phyloP scores from a whole-genome alignment of 768 basidiomycete species.

The Naganishia friedmannii region DNA sequence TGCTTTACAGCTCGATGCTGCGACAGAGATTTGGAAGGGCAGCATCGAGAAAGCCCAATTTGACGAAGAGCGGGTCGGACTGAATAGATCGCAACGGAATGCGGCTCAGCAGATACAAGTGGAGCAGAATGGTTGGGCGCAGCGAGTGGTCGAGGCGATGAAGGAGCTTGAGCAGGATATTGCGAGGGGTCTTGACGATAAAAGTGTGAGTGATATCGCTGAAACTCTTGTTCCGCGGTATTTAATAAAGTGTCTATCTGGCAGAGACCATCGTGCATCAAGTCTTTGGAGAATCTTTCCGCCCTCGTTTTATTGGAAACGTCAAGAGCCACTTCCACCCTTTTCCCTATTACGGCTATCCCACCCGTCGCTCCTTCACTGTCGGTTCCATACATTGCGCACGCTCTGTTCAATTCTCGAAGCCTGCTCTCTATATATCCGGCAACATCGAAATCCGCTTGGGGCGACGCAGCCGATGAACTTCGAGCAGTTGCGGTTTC shows the following conservation, averaged over 20 bases:
- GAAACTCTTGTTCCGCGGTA: neutral
- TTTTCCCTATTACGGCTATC: conserved; percentile 40
- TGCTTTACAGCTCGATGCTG: conserved; percentile 41
- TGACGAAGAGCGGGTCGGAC: conserved; percentile 25
- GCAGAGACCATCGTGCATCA: neutral
- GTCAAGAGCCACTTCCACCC: conserved; percentile 26
- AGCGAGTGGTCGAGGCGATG: conserved; percentile 37
- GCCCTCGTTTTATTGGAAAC: neutral
- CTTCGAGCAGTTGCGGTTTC: conserved; percentile 45
- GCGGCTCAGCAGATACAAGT: neutral
- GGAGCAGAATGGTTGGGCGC: conserved; percentile 30
- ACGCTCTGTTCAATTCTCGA: conserved; percentile 30
- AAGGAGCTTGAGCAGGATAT: conserved; percentile 35
- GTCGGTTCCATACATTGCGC: conserved; percentile 28
- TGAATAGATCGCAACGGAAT: neutral
- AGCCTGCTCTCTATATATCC: conserved; percentile 32
- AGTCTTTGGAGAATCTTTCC: neutral
- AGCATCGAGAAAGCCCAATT: conserved; percentile 1
- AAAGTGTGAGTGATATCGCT: neutral
- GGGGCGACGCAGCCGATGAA: conserved; percentile 42
- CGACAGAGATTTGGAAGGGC: conserved; percentile 38
- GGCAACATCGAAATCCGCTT: conserved; percentile 8
- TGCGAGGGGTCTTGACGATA: conserved; percentile 17
- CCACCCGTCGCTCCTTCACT: conserved; percentile 38
- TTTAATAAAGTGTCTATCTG: neutral